A percentile compares a stretch with the other conserved stretches of the same genome.
Conservation (phyloP, 768 basidiomycete genomes). For the Chiua virens region DNA sequence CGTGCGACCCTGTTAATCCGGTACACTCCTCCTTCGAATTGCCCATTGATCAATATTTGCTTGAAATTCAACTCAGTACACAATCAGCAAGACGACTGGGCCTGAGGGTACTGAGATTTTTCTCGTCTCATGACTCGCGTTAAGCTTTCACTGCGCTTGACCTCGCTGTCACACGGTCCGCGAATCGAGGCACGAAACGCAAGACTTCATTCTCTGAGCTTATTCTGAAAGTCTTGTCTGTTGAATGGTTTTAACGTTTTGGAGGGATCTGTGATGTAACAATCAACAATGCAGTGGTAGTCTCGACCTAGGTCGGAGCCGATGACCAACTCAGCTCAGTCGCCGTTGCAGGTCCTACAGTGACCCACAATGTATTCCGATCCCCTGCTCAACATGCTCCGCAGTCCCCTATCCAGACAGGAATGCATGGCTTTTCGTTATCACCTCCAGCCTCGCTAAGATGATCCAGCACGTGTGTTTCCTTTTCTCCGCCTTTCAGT, state of each 20-base stretch:
- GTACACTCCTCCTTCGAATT: too few species aligned
- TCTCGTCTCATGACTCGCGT: too few species aligned
- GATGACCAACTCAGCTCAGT: not conserved
- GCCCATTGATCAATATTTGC: too few species aligned
- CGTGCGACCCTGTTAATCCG: too few species aligned
- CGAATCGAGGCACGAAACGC: not conserved
- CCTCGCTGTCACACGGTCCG: too few species aligned
- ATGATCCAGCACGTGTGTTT: slow-evolving; percentile 33
- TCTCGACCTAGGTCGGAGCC: not conserved
- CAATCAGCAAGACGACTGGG: too few species aligned
- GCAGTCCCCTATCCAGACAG: slow-evolving; percentile 47
- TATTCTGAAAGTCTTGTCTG: not conserved
- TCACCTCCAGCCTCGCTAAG: slow-evolving; percentile 34
- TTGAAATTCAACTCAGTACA: too few species aligned
- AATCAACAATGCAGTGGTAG: not conserved
- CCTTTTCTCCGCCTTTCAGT: slow-evolving; percentile 33
- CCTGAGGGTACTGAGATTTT: too few species aligned
- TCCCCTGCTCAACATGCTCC: slow-evolving; percentile 21
- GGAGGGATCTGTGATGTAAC: slow-evolving; percentile 4
- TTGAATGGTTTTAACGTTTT: not conserved
- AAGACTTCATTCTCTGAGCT: not conserved
- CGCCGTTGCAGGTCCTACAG: not conserved
- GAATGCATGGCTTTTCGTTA: slow-evolving; percentile 35
- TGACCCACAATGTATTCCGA: slow-evolving; percentile 2
- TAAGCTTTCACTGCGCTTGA: too few species aligned